Conservation (phyloP, 768 basidiomycete species). For the Holtermanniella nyarrowii region DNA sequence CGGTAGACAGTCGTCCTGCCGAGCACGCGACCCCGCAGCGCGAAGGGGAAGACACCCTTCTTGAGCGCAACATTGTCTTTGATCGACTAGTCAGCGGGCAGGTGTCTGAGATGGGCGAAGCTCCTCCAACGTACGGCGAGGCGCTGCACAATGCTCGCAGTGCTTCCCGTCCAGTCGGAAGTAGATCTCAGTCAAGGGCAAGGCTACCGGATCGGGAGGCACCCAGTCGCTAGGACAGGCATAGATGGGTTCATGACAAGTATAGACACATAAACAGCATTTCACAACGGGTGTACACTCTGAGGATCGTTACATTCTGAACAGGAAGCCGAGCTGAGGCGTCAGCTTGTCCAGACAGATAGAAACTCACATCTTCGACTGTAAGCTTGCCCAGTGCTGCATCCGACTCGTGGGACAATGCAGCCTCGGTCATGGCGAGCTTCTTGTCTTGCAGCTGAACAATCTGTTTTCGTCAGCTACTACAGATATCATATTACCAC, state of each 20-base stretch:
- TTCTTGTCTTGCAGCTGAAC: conserved; percentile 98
- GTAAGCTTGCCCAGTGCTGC: conserved; percentile 90
- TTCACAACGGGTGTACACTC: not conserved
- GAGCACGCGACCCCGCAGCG: conserved; percentile 2
- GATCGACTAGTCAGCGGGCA: conserved; percentile 74
- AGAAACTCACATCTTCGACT: conserved; percentile 49
- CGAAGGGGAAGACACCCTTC: conserved; percentile 26
- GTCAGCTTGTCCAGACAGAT: not conserved
- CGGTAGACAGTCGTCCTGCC: not conserved
- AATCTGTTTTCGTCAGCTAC: conserved; percentile 54
- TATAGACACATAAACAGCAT: not conserved
- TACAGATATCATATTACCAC: not conserved
- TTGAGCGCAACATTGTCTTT: conserved; percentile 49
- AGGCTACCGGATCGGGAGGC: not conserved
- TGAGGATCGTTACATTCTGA: conserved; percentile 25
- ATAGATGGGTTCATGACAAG: not conserved
- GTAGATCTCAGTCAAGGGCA: not conserved
- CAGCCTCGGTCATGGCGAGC: conserved; percentile 67
- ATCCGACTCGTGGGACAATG: conserved; percentile 34
- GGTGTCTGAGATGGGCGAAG: conserved; percentile 69
- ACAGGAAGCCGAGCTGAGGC: conserved; percentile 36
- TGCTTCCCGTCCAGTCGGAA: not conserved
- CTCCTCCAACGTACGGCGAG: conserved; percentile 63
- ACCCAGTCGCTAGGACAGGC: not conserved
- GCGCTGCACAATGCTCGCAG: conserved; percentile 16